These are phyloP conservation scores for Hymenochaete sp. DNA, from an alignment of 1,284 basidiomycete species.

Conservation along the genomic window DNA sequence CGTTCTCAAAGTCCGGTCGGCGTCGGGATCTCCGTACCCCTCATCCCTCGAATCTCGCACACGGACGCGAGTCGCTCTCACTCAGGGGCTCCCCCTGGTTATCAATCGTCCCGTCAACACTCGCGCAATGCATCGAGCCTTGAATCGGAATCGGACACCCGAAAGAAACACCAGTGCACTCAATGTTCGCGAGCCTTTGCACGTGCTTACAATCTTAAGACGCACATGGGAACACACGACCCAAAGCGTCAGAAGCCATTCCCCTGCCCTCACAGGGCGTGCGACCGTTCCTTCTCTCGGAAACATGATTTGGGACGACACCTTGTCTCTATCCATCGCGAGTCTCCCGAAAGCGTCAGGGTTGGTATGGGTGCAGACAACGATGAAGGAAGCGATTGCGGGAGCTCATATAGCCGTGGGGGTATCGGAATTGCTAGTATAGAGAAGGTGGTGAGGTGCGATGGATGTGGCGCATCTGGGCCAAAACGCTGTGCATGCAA, in stretches of 20 bases:
- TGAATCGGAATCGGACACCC: conserved; percentile 49
- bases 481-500: conserved; percentile 51
- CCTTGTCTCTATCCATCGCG: conserved; percentile 76
- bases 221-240: conserved; percentile 84
- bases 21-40: conserved; percentile 9
- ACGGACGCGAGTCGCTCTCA: conserved; percentile 5
- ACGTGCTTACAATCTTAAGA: conserved; percentile 85
- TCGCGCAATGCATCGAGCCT: conserved; percentile 28
- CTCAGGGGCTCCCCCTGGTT: conserved; percentile 1
- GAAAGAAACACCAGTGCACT: conserved; percentile 68
- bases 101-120: conserved; percentile 35
- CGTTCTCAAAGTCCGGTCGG: conserved; percentile 13
- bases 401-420: too few relatives aligned
- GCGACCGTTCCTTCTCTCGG: conserved; percentile 79
- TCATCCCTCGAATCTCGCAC: conserved; percentile 12
- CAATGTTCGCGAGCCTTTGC: conserved; percentile 74
- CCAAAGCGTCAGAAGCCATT: conserved; percentile 81
- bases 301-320: conserved; percentile 86
- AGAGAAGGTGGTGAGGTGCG: conserved; percentile 11
- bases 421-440: conserved; percentile 10
- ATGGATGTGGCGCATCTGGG: conserved; percentile 61
- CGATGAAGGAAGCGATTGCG: conserved; percentile 7
- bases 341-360: conserved; percentile 47
- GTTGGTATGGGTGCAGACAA: conserved; percentile 36
- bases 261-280: conserved; percentile 70